These are phyloP conservation scores for Ampelomyces quisqualis DNA, from an alignment of 2,329 filamentous ascomycete species.

Conservation along the genomic window DNA sequence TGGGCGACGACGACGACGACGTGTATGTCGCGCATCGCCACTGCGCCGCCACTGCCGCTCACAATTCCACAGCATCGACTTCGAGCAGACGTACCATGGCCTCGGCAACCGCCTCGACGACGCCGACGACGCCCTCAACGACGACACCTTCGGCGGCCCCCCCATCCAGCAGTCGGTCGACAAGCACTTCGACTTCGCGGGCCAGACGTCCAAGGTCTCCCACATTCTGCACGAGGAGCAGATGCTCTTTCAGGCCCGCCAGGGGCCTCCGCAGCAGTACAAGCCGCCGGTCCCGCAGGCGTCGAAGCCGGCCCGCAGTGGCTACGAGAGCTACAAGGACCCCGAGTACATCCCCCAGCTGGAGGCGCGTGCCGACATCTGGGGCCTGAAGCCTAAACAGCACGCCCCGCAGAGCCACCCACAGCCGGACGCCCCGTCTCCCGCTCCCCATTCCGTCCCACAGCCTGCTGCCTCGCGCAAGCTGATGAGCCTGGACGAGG, in stretches of 20 bases:
- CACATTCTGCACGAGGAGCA: constrained; percentile 90
- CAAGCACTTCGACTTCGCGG: constrained; percentile 97
- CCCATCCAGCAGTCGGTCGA: constrained; percentile 61
- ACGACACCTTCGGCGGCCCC: constrained; percentile 77
- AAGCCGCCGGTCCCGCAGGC: constrained; percentile 48
- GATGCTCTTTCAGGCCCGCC: constrained; percentile 75
- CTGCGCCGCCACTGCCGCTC: constrained; percentile 45
- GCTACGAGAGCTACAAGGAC: constrained; percentile 89
- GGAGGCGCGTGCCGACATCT: constrained; percentile 89
- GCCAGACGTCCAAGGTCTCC: constrained; percentile 83
- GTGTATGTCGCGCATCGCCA: constrained; percentile 46
- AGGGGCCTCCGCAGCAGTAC: constrained; percentile 51
- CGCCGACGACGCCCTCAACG: constrained; percentile 90
- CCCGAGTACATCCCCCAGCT: constrained; percentile 83
- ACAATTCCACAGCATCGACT: constrained; percentile 67
- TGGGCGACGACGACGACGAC: constrained; percentile 61
- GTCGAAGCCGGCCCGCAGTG: constrained; percentile 68
- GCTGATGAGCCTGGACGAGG: constrained; percentile 94
- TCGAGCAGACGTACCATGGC: constrained; percentile 97
- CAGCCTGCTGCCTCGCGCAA: constrained; percentile 56
- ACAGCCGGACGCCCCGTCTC: constrained; percentile 19
- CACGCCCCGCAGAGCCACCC: constrained; percentile 40
- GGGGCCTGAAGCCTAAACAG: constrained; percentile 72
- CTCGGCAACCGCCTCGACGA: constrained; percentile 89
- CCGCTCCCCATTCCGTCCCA: constrained; percentile 12